These are phyloP conservation scores for Pyrrhoderma noxium DNA, from an alignment of 1,284 basidiomycete species.

Conservation along the genomic window DNA sequence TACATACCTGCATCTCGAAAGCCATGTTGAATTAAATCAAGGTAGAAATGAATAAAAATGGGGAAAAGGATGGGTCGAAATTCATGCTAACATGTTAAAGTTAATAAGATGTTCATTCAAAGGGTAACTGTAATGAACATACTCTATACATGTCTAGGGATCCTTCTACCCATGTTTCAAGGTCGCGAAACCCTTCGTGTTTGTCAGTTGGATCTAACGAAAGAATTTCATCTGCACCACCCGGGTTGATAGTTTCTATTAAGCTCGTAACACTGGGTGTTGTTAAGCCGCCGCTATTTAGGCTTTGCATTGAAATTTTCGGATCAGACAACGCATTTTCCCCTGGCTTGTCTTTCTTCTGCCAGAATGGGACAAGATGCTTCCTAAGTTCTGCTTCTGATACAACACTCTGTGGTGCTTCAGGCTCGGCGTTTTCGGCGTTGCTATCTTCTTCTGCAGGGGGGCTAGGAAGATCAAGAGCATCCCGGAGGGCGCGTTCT, in stretches of 20 bases:
- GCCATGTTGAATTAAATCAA: conserved; percentile 88
- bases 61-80: conserved; percentile 91
- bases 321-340: conserved; percentile 64
- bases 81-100: conserved; percentile 60
- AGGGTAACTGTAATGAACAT: conserved; percentile 25
- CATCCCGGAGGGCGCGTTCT: conserved; percentile 66
- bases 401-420: conserved; percentile 28
- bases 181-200: conserved; percentile 78
- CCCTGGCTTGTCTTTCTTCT: conserved; percentile 54
- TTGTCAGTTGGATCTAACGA: conserved; percentile 85
- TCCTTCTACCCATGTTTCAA: conserved; percentile 92
- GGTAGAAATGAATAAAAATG: conserved; percentile 95
- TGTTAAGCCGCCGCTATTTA: conserved; percentile 52
- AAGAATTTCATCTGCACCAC: conserved; percentile 77
- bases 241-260: conserved; percentile 65
- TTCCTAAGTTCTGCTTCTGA: conserved; percentile 61
- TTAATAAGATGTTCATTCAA: neutral
- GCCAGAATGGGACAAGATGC: conserved; percentile 55
- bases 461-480: conserved; percentile 45
- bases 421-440: conserved; percentile 35
- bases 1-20: conserved; percentile 81
- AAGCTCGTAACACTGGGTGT: conserved; percentile 60
- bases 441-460: conserved; percentile 50
- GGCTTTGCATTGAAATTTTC: conserved; percentile 54
- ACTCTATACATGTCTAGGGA: conserved; percentile 82